Base-by-base conservation (phyloP, 371 early-diverging fungal genomes). In the Saksenaea vasiformis region DNA sequence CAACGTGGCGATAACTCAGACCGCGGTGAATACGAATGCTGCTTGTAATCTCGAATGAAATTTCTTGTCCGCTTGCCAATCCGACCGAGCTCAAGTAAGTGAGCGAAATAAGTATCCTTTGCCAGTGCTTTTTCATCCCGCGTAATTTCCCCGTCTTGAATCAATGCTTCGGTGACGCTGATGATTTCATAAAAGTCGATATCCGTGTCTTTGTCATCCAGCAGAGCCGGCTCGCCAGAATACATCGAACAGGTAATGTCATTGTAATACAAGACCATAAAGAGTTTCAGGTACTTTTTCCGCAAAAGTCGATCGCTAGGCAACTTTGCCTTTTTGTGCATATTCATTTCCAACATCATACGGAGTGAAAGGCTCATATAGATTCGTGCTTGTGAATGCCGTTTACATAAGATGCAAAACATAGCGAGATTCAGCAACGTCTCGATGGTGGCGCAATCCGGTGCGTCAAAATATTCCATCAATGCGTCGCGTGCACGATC, bases 401-500 rank as follows among this genome's bases (percentile, higher is more conserved):
- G 70, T 53, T 81, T 81, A 36, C 70, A 68, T 4, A 81, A 54
- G 15, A 73, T 67, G 34, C 73, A 74, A 41, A 76, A 73, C 64
- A 81, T 62, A 51, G 76, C 67, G 10, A 81, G 39, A 58, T 81
- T 74, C 58, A 78, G 56, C 36, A 81, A 56, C 0, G 81, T 72
- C 60, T 81, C 81, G 3, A 78, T 66, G 7, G 75, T 76, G 4
- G 81, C 63, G 37, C 70, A 72, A 39, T 76, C 73, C 7, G 78
- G 78, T 5, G 73, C 56, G 43, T 81, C 81, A 58, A 81, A 78
- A 53, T 60, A 81, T 27, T 80, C 80, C 70, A 72, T 73, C 28
- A 80, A 36, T 0, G 70, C 67, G 26, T 73, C 74, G 2, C 81
- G 69, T 15, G 81, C 76, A 14, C 81, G 72, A n/a, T 74, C 78